These are phyloP conservation scores for Fusarium agapanthi DNA, from an alignment of 2,329 filamentous ascomycete species.

Conservation along the genomic window DNA sequence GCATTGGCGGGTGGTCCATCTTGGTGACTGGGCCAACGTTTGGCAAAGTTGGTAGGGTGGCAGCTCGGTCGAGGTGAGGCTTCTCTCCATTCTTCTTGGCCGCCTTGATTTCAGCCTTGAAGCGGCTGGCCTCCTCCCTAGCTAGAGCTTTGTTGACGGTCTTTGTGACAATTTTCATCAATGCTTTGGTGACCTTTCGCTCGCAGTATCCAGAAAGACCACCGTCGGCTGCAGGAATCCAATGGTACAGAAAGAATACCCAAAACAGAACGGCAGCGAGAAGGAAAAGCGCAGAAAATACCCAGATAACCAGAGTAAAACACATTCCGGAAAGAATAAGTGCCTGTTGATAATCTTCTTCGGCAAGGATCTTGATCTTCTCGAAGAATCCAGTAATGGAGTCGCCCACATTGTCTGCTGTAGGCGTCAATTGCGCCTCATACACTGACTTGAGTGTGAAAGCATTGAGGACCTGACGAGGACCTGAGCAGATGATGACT, in stretches of 20 bases:
- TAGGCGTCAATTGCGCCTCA: slow-evolving; percentile 72
- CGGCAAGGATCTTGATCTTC: slow-evolving; percentile 78
- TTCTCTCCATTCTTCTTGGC: slow-evolving; percentile 64
- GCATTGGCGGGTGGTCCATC: slow-evolving; percentile 65
- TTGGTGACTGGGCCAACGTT: slow-evolving; percentile 46
- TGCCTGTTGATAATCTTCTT: slow-evolving; percentile 79
- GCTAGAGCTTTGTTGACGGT: slow-evolving; percentile 91
- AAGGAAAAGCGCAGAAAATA: slow-evolving; percentile 79
- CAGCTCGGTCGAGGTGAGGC: slow-evolving; percentile 60
- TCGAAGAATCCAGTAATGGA: slow-evolving; percentile 80
- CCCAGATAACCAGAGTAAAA: slow-evolving; percentile 90
- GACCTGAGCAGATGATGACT: slow-evolving; percentile 88
- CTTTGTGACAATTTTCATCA: slow-evolving; percentile 83
- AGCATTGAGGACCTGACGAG: slow-evolving; percentile 89
- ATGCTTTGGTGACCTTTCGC: slow-evolving; percentile 86
- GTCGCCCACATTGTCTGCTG: slow-evolving; percentile 63
- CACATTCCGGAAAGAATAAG: slow-evolving; percentile 89
- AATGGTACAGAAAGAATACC: slow-evolving; percentile 89
- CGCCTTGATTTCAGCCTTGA: slow-evolving; percentile 59
- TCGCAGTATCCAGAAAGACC: slow-evolving; percentile 86
- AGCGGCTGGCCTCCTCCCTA: slow-evolving; percentile 73
- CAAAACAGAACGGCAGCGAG: slow-evolving; percentile 82
- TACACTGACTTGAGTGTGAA: slow-evolving; percentile 89
- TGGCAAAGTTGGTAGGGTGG: slow-evolving; percentile 73
- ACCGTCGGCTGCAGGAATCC: slow-evolving; percentile 84